phyloP scores from a whole-genome alignment of 495 filamentous ascomycete species.

The Xeromyces bisporus region DNA sequence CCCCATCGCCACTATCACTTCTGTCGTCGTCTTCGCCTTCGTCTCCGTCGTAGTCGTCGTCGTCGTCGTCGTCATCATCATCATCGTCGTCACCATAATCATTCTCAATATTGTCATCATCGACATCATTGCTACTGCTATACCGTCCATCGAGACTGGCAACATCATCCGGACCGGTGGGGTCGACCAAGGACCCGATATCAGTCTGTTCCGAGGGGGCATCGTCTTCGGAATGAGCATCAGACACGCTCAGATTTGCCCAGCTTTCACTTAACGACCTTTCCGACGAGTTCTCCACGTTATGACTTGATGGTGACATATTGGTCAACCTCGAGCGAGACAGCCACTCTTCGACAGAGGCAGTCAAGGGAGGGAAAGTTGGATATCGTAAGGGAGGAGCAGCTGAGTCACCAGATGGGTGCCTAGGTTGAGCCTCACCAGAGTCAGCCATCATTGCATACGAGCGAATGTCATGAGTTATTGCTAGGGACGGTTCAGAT shows the following conservation, averaged over 20 bases:
- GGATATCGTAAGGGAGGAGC: constrained; percentile 27
- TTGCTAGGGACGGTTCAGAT: neutral
- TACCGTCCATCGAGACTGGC: constrained; percentile 28
- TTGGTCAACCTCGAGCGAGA: constrained; percentile 27
- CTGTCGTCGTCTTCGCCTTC: constrained; percentile 13
- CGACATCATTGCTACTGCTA: constrained; percentile 22
- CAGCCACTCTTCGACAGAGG: constrained; percentile 32
- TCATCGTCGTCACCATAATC: constrained; percentile 15
- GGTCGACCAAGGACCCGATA: constrained; percentile 28
- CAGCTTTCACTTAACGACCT: constrained; percentile 31
- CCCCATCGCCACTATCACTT: constrained; percentile 6
- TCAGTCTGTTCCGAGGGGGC: constrained; percentile 30
- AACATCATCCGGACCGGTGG: constrained; percentile 28
- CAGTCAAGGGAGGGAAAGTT: constrained; percentile 27
- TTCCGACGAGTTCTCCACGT: constrained; percentile 7
- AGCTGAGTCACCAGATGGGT: constrained; percentile 11
- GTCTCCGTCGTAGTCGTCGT: constrained; percentile 17
- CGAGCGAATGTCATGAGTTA: constrained; percentile 9
- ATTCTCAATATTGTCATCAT: constrained; percentile 15
- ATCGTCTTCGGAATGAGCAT: constrained; percentile 29
- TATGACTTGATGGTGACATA: constrained; percentile 20
- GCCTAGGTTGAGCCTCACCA: constrained; percentile 20
- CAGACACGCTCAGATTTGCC: constrained; percentile 30
- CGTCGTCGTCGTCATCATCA: constrained; percentile 7
- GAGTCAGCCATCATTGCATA: constrained; percentile 25